Evolutionary conservation across 768 basidiomycete species (phyloP).

Genomic region (Cystobasidiopsis lactophilus): DNA sequence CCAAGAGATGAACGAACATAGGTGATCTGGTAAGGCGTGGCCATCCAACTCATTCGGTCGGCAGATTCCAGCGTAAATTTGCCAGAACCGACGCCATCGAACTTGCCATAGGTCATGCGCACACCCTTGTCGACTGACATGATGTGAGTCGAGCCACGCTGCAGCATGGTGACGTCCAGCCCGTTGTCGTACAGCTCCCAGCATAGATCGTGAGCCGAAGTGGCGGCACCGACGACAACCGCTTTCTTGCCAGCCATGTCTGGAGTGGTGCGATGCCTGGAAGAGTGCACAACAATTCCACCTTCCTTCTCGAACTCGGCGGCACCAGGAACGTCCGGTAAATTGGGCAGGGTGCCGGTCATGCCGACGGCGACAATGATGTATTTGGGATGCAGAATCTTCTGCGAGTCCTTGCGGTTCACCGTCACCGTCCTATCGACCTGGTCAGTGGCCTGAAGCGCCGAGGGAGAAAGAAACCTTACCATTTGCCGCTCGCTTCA

Average conservation of each 20-base stretch:
- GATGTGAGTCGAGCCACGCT: neutral
- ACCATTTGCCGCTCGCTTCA: neutral
- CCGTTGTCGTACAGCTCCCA: neutral
- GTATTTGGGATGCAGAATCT: constrained; percentile 1
- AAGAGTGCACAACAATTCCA: neutral
- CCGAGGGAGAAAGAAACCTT: neutral
- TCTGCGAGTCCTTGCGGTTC: neutral
- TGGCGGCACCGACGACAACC: constrained; percentile 3
- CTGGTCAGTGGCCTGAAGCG: too few species aligned
- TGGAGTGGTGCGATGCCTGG: neutral
- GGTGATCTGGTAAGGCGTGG: neutral
- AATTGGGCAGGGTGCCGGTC: neutral
- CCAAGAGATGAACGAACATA: neutral
- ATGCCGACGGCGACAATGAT: constrained; percentile 1
- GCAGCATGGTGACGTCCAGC: neutral
- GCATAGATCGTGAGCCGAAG: neutral
- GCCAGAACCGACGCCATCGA: neutral
- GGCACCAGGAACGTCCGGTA: neutral
- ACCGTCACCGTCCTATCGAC: neutral
- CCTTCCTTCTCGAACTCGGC: neutral
- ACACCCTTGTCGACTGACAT: neutral
- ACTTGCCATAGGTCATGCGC: neutral
- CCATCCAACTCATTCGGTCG: neutral
- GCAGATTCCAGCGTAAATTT: neutral
- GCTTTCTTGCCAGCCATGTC: constrained; percentile 3